phyloP scores from a whole-genome alignment of 495 filamentous ascomycete species.

The Ramalina peruviana region DNA sequence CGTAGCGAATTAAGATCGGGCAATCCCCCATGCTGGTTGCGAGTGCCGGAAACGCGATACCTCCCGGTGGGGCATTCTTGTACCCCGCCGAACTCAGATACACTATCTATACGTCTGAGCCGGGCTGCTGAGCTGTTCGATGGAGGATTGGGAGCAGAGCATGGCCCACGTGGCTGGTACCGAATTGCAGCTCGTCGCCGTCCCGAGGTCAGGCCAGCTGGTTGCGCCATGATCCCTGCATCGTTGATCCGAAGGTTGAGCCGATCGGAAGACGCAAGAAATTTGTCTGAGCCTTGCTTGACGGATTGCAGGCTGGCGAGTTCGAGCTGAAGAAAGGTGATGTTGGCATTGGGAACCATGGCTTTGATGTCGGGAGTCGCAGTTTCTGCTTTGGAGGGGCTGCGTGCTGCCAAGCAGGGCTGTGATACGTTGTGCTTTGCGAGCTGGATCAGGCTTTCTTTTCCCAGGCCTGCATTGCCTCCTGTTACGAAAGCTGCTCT shows the following conservation, averaged over 20 bases:
- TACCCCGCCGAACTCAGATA: constrained; percentile 30
- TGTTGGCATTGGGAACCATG: constrained; percentile 10
- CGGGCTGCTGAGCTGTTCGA: constrained; percentile 12
- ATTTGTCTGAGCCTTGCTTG: constrained; percentile 30
- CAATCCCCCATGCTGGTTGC: constrained; percentile 23
- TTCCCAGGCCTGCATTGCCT: constrained; percentile 56
- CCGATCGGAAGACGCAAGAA: constrained; percentile 30
- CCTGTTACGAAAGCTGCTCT: constrained; percentile 52
- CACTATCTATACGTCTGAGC: constrained; percentile 31
- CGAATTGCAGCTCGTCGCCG: constrained; percentile 44
- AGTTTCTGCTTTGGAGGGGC: constrained; percentile 31
- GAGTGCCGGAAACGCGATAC: constrained; percentile 17
- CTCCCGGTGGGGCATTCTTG: constrained; percentile 10
- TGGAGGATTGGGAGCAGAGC: constrained; percentile 32
- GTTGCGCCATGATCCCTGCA: constrained; percentile 48
- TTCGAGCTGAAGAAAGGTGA: constrained; percentile 37
- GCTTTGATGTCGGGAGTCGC: constrained; percentile 36
- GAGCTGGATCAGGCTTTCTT: constrained; percentile 46
- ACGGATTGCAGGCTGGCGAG: constrained; percentile 37
- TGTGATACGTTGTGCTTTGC: constrained; percentile 44
- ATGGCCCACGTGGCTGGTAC: constrained; percentile 43
- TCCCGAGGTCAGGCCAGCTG: constrained; percentile 25
- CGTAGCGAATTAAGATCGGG: constrained; percentile 34
- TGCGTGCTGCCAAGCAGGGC: constrained; percentile 53
- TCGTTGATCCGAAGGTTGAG: constrained; percentile 57